Evolutionary conservation across 2,329 filamentous ascomycete species (phyloP), one percentile per base, ranked within the genome.

Genomic region (Colletotrichum chrysophilum): DNA sequence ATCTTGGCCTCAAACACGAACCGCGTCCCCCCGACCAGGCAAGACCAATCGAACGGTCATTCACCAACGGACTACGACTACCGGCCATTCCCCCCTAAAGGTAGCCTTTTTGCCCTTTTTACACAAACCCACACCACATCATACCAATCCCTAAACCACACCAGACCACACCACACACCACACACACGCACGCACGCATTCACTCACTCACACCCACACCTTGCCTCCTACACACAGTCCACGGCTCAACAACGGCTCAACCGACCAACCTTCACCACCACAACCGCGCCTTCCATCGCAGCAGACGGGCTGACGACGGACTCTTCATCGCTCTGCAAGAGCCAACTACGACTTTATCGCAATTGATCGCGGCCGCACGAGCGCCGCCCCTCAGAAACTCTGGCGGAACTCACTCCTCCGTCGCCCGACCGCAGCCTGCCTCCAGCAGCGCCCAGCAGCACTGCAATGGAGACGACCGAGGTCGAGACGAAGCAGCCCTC

Each of bases 1-100:
- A 66, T 67, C 73, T 75, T 73, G 70, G 62, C 70, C 73, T 75
- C 70, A 73, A 75, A 75, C 73, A 73, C 73, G 69, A 72, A 75
- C 72, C 68, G 64, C 73, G 43, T 56, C 64, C 66, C 70, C 70
- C 73, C 62, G 34, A 34, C 28, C 48, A 32, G 65, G 43, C 48
- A 28, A 21, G 18, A 24, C 55, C 38, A 48, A 34, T 52, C 56
- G 38, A 64, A 38, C 68, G 28, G 36, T 62, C 56, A 52, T 64
- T 34, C 24, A 32, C 34, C 58, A 64, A 62, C 56, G 56, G 16
- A 55, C n/a, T 36, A n/a, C 48, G 32, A 58, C 66, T 30, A n/a
- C 43, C 65, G 30, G 5, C 34, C 67, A 24, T 14, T 32, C 36
- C 48, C 72, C 66, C 67, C 67, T 74, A 66, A n/a, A 52, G 64